Conservation (phyloP, 768 basidiomycete genomes). For the Termitomyces sp. region DNA sequence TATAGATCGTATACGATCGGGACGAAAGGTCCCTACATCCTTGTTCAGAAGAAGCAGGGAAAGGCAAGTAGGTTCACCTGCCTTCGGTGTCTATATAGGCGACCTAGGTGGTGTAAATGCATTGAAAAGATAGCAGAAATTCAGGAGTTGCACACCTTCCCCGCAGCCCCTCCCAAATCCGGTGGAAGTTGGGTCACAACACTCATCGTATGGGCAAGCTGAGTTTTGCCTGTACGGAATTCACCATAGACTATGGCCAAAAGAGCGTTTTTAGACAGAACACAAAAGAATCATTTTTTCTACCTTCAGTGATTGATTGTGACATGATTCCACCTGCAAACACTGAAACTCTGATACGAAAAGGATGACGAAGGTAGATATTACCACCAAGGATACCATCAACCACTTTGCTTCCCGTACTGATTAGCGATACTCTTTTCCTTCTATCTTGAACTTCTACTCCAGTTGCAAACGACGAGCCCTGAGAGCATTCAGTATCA, state of each 20-base stretch:
- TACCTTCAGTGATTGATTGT: slow-evolving; percentile 91
- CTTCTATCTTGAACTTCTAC: slow-evolving; percentile 86
- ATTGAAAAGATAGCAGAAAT: background rate
- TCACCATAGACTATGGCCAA: slow-evolving; percentile 78
- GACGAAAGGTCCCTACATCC: slow-evolving; percentile 79
- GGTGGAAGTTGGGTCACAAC: slow-evolving; percentile 85
- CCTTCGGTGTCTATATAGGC: slow-evolving; percentile 92
- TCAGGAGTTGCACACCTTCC: slow-evolving; percentile 49
- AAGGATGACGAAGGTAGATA: slow-evolving; percentile 9
- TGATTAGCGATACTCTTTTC: slow-evolving; percentile 74
- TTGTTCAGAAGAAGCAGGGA: slow-evolving; percentile 12
- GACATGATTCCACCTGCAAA: slow-evolving; percentile 78
- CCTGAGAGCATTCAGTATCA: slow-evolving; percentile 36
- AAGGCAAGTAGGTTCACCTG: slow-evolving; percentile 8
- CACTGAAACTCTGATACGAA: background rate
- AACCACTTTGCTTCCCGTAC: slow-evolving; percentile 90
- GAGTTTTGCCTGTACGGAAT: slow-evolving; percentile 94
- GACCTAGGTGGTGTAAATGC: slow-evolving; percentile 41
- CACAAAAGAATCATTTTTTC: background rate
- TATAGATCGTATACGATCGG: slow-evolving; percentile 86
- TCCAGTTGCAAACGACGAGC: slow-evolving; percentile 88
- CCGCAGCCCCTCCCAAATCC: slow-evolving; percentile 86
- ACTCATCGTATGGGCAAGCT: slow-evolving; percentile 93
- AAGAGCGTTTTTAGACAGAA: background rate
- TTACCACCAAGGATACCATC: slow-evolving; percentile 85